Percentiles rank a stretch among this genome's conserved stretches.
Evolutionary conservation across 768 basidiomycete genomes (phyloP).

Genomic region (Russula sp.): DNA sequence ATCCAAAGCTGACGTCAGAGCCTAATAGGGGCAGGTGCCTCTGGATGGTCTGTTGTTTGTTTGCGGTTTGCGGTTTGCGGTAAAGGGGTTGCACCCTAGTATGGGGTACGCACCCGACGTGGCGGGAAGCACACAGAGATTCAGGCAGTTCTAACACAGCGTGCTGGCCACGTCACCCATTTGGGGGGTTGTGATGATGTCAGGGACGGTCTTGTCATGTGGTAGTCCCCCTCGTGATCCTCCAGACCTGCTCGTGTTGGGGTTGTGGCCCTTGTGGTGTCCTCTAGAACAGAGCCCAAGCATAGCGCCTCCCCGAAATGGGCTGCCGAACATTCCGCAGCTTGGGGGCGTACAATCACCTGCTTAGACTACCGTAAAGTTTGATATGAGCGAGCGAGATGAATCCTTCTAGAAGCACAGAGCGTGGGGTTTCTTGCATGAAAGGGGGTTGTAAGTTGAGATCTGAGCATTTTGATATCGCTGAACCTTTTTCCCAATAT

Average conservation of each 20-base stretch:
- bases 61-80: too few species aligned
- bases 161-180: neutral
- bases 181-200: neutral
- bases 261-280: slow-evolving; percentile 1
- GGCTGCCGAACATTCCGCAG: neutral
- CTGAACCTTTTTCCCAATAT: too few species aligned
- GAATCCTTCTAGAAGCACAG: too few species aligned
- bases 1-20: neutral
- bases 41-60: neutral
- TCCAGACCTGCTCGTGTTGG: neutral
- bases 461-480: too few species aligned
- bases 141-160: too few species aligned
- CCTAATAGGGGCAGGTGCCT: neutral
- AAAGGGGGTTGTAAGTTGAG: too few species aligned
- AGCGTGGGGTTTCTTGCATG: too few species aligned
- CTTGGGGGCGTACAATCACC: neutral
- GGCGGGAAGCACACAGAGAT: too few species aligned
- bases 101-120: too few species aligned
- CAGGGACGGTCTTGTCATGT: neutral
- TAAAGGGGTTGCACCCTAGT: neutral
- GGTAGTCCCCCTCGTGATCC: neutral
- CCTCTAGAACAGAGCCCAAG: neutral
- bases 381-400: neutral
- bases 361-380: neutral
- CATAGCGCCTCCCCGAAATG: neutral